phyloP scores from a whole-genome alignment of 2,329 filamentous ascomycete species.

The Septoria linicola region DNA sequence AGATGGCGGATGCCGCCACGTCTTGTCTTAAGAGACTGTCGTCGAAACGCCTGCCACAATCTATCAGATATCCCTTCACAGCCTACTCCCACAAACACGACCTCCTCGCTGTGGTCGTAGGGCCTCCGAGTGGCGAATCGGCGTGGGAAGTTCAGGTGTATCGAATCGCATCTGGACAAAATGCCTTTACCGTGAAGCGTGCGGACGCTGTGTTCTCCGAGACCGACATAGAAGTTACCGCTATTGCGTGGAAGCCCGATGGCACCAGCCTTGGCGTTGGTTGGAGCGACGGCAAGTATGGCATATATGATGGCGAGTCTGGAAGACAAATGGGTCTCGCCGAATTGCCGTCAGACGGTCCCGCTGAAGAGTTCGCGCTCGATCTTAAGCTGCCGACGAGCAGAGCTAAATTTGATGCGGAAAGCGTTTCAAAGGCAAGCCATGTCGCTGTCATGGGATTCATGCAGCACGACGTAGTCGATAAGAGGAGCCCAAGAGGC shows the following conservation, averaged over 20 bases:
- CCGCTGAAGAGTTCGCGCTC: constrained; percentile 15
- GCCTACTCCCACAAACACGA: constrained; percentile 83
- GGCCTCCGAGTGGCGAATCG: constrained; percentile 26
- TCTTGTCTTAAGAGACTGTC: constrained; percentile 36
- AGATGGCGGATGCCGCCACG: neutral
- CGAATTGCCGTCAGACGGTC: constrained; percentile 5
- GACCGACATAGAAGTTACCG: constrained; percentile 35
- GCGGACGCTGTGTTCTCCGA: constrained; percentile 28
- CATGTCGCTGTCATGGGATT: constrained; percentile 28
- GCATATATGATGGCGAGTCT: constrained; percentile 41
- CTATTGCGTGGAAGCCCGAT: constrained; percentile 49
- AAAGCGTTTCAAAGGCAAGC: constrained; percentile 5
- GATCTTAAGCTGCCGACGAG: constrained; percentile 10
- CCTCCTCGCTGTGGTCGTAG: constrained; percentile 66
- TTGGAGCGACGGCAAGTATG: constrained; percentile 70
- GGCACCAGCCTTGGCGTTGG: constrained; percentile 66
- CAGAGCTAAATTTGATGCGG: constrained; percentile 5
- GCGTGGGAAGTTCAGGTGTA: constrained; percentile 72
- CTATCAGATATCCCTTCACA: constrained; percentile 59
- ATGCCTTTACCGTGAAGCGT: constrained; percentile 57
- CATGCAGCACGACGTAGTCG: constrained; percentile 27
- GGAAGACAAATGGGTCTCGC: constrained; percentile 26
- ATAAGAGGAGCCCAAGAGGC: constrained; percentile 30
- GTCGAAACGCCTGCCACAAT: constrained; percentile 58
- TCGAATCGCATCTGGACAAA: constrained; percentile 75